Conservation (phyloP, 176 grass and related monocot species). For the Musa troglodytarum region DNA sequence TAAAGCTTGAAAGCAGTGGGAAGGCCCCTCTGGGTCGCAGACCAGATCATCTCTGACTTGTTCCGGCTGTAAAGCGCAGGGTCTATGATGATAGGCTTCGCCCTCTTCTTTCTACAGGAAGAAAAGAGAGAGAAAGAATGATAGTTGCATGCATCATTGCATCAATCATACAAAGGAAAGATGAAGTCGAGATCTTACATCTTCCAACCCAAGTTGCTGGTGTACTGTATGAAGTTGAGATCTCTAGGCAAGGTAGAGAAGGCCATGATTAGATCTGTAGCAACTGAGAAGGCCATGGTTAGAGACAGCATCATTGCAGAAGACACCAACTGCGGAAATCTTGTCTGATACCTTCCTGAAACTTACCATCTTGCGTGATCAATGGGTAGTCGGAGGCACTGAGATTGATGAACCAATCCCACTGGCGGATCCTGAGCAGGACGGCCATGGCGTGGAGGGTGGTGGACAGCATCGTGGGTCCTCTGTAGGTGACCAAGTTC, state of each 20-base stretch:
- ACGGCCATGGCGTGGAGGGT: conserved; percentile 85
- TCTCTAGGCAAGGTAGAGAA: conserved; percentile 77
- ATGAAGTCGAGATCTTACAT: conserved; percentile 50
- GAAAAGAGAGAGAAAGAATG: neutral
- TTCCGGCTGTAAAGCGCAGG: conserved; percentile 54
- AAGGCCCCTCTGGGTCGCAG: conserved; percentile 44
- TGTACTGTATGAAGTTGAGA: conserved; percentile 86
- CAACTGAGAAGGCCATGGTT: no score
- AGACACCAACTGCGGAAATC: neutral
- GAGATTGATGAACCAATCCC: conserved; percentile 99
- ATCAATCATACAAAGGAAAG: neutral
- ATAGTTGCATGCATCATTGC: neutral
- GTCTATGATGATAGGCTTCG: conserved; percentile 77
- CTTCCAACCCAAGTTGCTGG: conserved; percentile 89
- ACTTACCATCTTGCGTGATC: conserved; percentile 79
- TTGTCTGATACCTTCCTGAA: neutral
- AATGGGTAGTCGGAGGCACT: conserved; percentile 94
- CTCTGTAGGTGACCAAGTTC: conserved; percentile 86
- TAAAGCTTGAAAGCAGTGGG: conserved; percentile 82
- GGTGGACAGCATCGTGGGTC: conserved; percentile 89
- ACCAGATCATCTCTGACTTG: conserved; percentile 60
- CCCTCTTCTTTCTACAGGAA: conserved; percentile 78
- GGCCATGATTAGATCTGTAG: conserved; percentile 72
- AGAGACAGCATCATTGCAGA: neutral
- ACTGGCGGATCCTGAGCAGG: conserved; percentile 53